phyloP scores from a whole-genome alignment of 2,329 filamentous ascomycete species.

The Colletotrichum noveboracense region DNA sequence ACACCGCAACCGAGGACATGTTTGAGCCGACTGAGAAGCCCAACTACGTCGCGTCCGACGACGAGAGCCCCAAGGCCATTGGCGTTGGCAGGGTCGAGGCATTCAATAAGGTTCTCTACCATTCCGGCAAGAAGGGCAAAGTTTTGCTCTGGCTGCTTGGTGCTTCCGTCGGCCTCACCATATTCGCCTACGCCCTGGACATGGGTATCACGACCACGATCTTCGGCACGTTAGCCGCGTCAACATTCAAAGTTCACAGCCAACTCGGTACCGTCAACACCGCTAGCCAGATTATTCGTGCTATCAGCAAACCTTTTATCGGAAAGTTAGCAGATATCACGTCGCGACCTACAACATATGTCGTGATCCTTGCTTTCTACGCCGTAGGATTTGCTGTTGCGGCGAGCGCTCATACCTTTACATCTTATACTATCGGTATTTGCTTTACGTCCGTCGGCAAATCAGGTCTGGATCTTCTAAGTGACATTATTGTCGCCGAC shows the following conservation, averaged over 20 bases:
- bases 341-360: slow-evolving; percentile 42
- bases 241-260: slow-evolving; percentile 37
- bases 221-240: slow-evolving; percentile 37
- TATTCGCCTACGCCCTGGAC: slow-evolving; percentile 45
- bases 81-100: slow-evolving; percentile 42
- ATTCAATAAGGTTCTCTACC: slow-evolving; percentile 44
- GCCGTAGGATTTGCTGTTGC: slow-evolving; percentile 37
- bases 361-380: slow-evolving; percentile 43
- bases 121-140: slow-evolving; percentile 38
- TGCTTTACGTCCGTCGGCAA: slow-evolving; percentile 42
- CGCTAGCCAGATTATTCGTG: slow-evolving; percentile 39
- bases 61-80: neutral
- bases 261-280: slow-evolving; percentile 35
- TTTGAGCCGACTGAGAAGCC: neutral
- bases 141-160: slow-evolving; percentile 37
- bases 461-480: slow-evolving; percentile 40
- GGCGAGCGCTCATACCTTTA: slow-evolving; percentile 34
- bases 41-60: neutral
- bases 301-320: slow-evolving; percentile 43
- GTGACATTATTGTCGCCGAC: slow-evolving; percentile 41
- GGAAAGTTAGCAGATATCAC: slow-evolving; percentile 43
- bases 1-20: neutral
- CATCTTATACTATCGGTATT: slow-evolving; percentile 38
- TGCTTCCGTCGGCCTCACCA: slow-evolving; percentile 38
- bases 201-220: slow-evolving; percentile 39